Conservation (phyloP, 1,284 basidiomycete species). For the Puccinia novopanici region DNA sequence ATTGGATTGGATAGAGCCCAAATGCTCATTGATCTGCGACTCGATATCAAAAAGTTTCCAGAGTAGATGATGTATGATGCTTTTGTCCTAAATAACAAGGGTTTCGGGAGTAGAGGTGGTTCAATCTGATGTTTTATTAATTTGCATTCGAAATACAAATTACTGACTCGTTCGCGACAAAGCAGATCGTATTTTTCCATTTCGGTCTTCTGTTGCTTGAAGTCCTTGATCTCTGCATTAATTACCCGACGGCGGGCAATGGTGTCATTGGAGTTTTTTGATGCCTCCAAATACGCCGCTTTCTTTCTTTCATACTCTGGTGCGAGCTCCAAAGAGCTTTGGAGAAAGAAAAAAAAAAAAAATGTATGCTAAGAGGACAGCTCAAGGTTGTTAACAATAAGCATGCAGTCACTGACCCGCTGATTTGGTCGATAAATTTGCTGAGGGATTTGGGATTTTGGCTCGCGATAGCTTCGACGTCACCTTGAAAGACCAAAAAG, state of each 20-base stretch:
- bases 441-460: constrained; percentile 90
- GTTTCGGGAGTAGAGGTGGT: neutral
- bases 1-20: constrained; percentile 70
- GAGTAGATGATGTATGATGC: constrained; percentile 77
- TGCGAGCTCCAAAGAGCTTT: constrained; percentile 71
- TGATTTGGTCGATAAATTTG: constrained; percentile 90
- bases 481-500: constrained; percentile 99
- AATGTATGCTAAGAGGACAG: neutral
- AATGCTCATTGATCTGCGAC: constrained; percentile 72
- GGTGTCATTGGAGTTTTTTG: constrained; percentile 88
- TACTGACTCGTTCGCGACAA: constrained; percentile 69
- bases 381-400: neutral
- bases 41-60: constrained; percentile 92
- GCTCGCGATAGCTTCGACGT: constrained; percentile 95
- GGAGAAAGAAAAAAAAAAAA: neutral
- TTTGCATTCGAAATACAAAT: neutral
- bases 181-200: constrained; percentile 83
- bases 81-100: constrained; percentile 67
- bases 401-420: constrained; percentile 64
- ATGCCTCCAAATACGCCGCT: constrained; percentile 80
- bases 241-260: constrained; percentile 91
- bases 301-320: constrained; percentile 87
- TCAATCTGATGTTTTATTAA: neutral
- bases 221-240: constrained; percentile 91
- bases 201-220: constrained; percentile 94